A percentile compares a stretch with the other conserved stretches of the same genome.
These are phyloP conservation scores for Triglochin maritima DNA, from an alignment of 106 monocot species.

Conservation along the genomic window DNA sequence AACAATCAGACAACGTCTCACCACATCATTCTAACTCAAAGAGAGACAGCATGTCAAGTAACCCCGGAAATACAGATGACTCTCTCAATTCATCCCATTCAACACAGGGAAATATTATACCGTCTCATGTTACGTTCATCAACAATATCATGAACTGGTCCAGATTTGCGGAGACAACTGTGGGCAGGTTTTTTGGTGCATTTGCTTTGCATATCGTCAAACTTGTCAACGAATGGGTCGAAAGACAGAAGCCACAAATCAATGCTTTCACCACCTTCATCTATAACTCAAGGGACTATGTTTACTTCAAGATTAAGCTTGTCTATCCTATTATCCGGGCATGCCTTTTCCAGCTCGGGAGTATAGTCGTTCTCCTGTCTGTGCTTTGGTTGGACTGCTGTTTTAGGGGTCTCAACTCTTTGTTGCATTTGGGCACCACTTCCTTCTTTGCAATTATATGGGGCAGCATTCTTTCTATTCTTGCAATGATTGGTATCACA, in stretches of 20 bases:
- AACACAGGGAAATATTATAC: background rate
- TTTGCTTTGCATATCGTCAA: conserved; percentile 23
- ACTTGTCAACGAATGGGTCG: conserved; percentile 38
- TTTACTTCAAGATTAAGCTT: conserved; percentile 26
- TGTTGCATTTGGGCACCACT: conserved; percentile 65
- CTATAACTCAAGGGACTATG: conserved; percentile 19
- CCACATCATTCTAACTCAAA: background rate
- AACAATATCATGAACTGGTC: conserved; percentile 9
- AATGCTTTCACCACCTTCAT: conserved; percentile 17
- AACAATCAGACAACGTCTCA: conserved; percentile 10
- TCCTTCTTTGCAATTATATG: conserved; percentile 72
- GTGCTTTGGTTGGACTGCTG: conserved; percentile 70
- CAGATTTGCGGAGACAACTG: conserved; percentile 12
- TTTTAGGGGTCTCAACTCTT: conserved; percentile 70
- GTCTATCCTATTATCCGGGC: conserved; percentile 40
- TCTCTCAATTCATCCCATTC: conserved; percentile 18
- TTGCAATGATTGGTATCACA: conserved; percentile 70
- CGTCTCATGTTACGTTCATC: conserved; percentile 5
- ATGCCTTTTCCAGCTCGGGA: conserved; percentile 47
- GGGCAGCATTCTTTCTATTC: conserved; percentile 62
- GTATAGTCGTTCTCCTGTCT: conserved; percentile 44
- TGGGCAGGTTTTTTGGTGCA: conserved; percentile 21
- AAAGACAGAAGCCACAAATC: conserved; percentile 52
- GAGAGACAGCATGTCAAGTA: conserved; percentile 3
- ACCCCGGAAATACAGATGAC: conserved; percentile 7